These are phyloP conservation scores for Prototheca wickerhamii DNA, from an alignment of 163 green algal genomes.

Conservation along the genomic window DNA sequence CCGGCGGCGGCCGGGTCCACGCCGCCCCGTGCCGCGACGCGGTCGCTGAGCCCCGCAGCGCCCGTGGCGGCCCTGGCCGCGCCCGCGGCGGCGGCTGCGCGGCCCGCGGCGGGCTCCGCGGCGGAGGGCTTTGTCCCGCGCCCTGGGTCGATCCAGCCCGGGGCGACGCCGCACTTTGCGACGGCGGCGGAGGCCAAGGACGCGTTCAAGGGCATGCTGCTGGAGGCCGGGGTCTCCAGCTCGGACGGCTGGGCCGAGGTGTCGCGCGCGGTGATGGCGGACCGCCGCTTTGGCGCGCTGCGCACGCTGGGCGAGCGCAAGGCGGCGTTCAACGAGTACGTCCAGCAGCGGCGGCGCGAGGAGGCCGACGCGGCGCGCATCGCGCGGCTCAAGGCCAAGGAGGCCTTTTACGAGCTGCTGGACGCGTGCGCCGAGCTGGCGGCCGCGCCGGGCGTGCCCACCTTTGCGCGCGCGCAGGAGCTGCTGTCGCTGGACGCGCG, in stretches of 20 bases:
- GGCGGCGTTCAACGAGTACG: slow-evolving; percentile 77
- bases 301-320: slow-evolving; percentile 57
- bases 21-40: slow-evolving; percentile 1
- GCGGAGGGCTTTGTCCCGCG: background rate
- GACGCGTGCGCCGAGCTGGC: slow-evolving; percentile 39
- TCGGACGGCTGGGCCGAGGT: slow-evolving; percentile 66
- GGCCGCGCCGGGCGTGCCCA: background rate
- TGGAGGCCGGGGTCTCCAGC: slow-evolving; percentile 29
- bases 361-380: slow-evolving; percentile 48
- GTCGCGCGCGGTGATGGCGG: slow-evolving; percentile 54
- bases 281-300: slow-evolving; percentile 63
- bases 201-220: slow-evolving; percentile 76
- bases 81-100: background rate
- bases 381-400: slow-evolving; percentile 33
- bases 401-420: slow-evolving; percentile 57
- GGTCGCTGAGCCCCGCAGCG: background rate
- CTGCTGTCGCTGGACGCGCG: slow-evolving; percentile 64
- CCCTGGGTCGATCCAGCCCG: slow-evolving; percentile 15
- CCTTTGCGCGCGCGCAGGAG: slow-evolving; percentile 39
- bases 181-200: slow-evolving; percentile 64
- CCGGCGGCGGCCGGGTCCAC: slow-evolving; percentile 10
- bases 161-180: slow-evolving; percentile 20
- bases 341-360: slow-evolving; percentile 46
- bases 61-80: background rate
- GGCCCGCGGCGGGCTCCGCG: background rate